Percentiles rank a stretch among this genome's conserved stretches.
Evolutionary conservation across 306 rosid genomes (phyloP).

Genomic region (Vigna hirtella): DNA sequence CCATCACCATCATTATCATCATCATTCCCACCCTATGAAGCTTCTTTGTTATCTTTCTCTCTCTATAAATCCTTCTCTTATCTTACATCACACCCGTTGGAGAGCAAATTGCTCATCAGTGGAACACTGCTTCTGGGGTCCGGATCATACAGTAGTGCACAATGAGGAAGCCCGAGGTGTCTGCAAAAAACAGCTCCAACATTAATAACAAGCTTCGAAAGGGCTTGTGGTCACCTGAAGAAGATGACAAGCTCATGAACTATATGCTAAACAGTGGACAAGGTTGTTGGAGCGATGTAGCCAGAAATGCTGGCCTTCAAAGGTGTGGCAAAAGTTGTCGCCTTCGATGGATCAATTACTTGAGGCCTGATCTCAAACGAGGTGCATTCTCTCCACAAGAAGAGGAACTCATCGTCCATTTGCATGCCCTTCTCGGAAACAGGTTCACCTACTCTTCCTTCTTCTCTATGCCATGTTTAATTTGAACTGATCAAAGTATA

Average conservation of each 20-base stretch:
- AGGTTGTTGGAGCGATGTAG: conserved; percentile 96
- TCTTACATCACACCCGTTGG: conserved; percentile 47
- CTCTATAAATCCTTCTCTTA: conserved; percentile 60
- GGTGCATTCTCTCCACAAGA: conserved; percentile 91
- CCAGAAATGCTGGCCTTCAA: conserved; percentile 82
- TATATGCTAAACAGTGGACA: conserved; percentile 85
- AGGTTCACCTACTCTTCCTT: conserved; percentile 47
- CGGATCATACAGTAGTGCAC: neutral
- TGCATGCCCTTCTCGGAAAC: conserved; percentile 95
- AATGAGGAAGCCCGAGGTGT: conserved; percentile 81
- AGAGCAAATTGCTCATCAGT: neutral
- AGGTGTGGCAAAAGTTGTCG: conserved; percentile 96
- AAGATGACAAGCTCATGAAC: conserved; percentile 83
- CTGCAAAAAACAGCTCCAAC: conserved; percentile 26
- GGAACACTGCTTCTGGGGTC: conserved; percentile 10
- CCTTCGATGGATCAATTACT: conserved; percentile 92
- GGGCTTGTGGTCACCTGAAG: conserved; percentile 97
- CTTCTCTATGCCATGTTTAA: conserved; percentile 1
- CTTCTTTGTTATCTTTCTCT: conserved; percentile 51
- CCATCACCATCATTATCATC: conserved; percentile 60
- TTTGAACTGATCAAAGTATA: neutral
- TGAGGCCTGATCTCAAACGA: conserved; percentile 91
- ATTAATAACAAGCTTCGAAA: conserved; percentile 60
- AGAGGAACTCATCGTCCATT: conserved; percentile 83
- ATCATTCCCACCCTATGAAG: conserved; percentile 74